A percentile compares a stretch with the other conserved stretches of the same genome.
phyloP scores from a whole-genome alignment of 192 early-diverging fungal species.

The Obelidium mucronatum region DNA sequence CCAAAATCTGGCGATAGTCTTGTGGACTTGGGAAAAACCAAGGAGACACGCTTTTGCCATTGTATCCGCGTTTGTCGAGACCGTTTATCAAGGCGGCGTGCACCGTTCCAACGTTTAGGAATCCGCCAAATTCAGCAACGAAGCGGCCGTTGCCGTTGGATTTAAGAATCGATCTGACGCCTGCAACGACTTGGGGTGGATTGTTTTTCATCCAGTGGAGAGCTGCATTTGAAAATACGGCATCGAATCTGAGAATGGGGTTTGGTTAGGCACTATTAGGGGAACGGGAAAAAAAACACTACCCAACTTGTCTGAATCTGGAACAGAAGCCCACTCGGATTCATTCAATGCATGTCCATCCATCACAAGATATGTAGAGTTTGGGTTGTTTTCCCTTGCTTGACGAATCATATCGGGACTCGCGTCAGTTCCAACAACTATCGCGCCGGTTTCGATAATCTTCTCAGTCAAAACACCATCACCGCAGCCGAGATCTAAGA shows the following conservation, averaged over 20 bases:
- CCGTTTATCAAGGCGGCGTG: slow-evolving; percentile 38
- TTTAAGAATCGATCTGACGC: slow-evolving; percentile 60
- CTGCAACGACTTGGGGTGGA: slow-evolving; percentile 63
- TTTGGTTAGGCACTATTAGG: background rate
- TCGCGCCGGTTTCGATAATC: slow-evolving; percentile 47
- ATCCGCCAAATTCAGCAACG: slow-evolving; percentile 67
- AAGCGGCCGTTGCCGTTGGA: slow-evolving; percentile 57
- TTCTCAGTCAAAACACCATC: slow-evolving; percentile 67
- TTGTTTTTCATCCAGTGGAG: slow-evolving; percentile 76
- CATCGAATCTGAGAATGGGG: slow-evolving; percentile 59
- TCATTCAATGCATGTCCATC: slow-evolving; percentile 59
- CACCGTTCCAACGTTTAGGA: slow-evolving; percentile 47
- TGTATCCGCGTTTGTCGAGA: slow-evolving; percentile 22
- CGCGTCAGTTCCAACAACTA: slow-evolving; percentile 67
- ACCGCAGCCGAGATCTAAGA: slow-evolving; percentile 76
- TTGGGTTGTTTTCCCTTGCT: background rate
- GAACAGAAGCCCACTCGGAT: slow-evolving; percentile 36
- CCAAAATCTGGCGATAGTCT: slow-evolving; percentile 58
- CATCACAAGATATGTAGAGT: slow-evolving; percentile 44
- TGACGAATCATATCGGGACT: slow-evolving; percentile 65
- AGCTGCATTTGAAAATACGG: slow-evolving; percentile 75
- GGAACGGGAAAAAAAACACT: background rate
- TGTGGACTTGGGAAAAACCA: slow-evolving; percentile 45
- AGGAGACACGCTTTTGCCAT: slow-evolving; percentile 20
- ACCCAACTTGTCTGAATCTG: slow-evolving; percentile 10